phyloP scores from a whole-genome alignment of 176 grass and related monocot species.

The Juncus inflexus region DNA sequence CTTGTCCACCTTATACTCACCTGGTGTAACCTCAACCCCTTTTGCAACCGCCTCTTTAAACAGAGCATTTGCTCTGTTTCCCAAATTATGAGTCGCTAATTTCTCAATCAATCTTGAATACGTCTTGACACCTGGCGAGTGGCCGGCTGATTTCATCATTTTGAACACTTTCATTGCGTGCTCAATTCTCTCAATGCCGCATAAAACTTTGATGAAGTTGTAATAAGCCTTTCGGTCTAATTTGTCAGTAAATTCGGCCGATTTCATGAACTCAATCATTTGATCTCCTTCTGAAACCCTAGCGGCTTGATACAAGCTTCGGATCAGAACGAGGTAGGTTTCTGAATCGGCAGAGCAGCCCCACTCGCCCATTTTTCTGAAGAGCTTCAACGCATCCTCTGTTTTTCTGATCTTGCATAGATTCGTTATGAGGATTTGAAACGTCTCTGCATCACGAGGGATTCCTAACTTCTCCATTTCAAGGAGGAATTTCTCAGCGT shows the following conservation, averaged over 20 bases:
- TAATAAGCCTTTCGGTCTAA: constrained; percentile 87
- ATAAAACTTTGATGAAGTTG: constrained; percentile 89
- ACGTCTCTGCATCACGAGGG: constrained; percentile 64
- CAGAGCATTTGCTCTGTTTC: constrained; percentile 73
- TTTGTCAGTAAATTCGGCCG: constrained; percentile 66
- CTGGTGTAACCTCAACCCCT: constrained; percentile 43
- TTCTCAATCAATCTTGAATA: constrained; percentile 80
- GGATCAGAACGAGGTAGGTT: constrained; percentile 64
- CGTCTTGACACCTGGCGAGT: constrained; percentile 76
- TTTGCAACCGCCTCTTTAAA: constrained; percentile 75
- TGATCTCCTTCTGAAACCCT: constrained; percentile 79
- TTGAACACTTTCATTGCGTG: constrained; percentile 90
- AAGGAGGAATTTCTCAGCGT: constrained; percentile 76
- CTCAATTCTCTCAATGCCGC: constrained; percentile 94
- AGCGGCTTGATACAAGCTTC: constrained; percentile 84
- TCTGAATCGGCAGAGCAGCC: constrained; percentile 89
- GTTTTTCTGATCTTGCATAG: constrained; percentile 86
- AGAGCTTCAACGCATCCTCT: constrained; percentile 77
- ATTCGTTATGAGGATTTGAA: constrained; percentile 72
- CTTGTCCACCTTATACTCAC: constrained; percentile 52
- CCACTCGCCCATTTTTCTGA: constrained; percentile 67
- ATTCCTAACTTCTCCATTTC: constrained; percentile 84
- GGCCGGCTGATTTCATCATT: constrained; percentile 90
- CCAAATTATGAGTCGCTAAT: constrained; percentile 67
- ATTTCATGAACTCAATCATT: constrained; percentile 82